Evolutionary conservation across 805 yeast genomes (phyloP).

Genomic region (Tetrapisispora fleetii): DNA sequence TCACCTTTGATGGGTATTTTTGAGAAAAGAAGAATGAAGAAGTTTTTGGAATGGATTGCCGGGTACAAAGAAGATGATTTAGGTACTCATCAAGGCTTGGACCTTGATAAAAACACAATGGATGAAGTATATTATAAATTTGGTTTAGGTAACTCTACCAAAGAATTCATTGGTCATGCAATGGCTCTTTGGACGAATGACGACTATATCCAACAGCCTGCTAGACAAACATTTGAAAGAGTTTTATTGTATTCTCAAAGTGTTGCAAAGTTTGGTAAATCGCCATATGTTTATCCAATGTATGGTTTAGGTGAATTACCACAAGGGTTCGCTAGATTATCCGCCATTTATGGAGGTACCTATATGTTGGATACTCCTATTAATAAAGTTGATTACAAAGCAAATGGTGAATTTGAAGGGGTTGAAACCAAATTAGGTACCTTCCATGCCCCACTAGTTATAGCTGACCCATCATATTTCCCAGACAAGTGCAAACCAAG

Average conservation of each 20-base stretch:
- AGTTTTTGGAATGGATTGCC: conserved; percentile 80
- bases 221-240: conserved; percentile 84
- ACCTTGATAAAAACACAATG: conserved; percentile 83
- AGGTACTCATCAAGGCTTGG: conserved; percentile 75
- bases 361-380: conserved; percentile 96
- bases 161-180: conserved; percentile 95
- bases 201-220: conserved; percentile 78
- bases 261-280: conserved; percentile 89
- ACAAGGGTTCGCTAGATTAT: conserved; percentile 95
- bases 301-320: conserved; percentile 97
- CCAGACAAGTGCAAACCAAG: conserved; percentile 43
- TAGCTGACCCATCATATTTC: conserved; percentile 97
- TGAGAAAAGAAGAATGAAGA: conserved; percentile 91
- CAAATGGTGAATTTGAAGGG: conserved; percentile 67
- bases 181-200: conserved; percentile 97
- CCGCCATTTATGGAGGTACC: conserved; percentile 97
- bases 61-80: conserved; percentile 68
- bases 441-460: conserved; percentile 86
- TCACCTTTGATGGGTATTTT: conserved; percentile 92
- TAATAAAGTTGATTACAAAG: conserved; percentile 73
- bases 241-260: conserved; percentile 77
- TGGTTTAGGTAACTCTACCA: conserved; percentile 86
- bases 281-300: conserved; percentile 91
- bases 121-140: conserved; percentile 81
- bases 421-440: conserved; percentile 85